Conservation (phyloP, 108 stramenopile species). For the Poteriospumella lacustris region DNA sequence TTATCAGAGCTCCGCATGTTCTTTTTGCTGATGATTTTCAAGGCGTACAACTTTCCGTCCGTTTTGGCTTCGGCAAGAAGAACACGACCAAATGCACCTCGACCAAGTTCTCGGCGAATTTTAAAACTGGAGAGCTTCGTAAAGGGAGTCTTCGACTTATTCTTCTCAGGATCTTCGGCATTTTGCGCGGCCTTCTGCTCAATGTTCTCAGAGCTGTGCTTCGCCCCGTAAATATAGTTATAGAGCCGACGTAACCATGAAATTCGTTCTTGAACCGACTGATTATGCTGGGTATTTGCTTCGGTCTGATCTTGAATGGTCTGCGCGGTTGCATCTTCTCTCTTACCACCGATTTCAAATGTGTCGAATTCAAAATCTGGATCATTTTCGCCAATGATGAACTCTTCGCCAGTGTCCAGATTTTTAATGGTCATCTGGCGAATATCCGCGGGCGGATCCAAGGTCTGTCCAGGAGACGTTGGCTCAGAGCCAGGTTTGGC, state of each 20-base stretch:
- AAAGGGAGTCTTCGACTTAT: constrained; percentile 18
- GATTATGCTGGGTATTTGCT: background rate
- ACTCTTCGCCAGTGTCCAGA: constrained; percentile 25
- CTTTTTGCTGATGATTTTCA: constrained; percentile 28
- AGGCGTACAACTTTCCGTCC: constrained; percentile 19
- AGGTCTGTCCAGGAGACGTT: too few relatives aligned
- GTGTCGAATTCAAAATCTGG: constrained; percentile 32
- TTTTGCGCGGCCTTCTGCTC: background rate
- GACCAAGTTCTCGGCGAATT: constrained; percentile 24
- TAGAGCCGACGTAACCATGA: background rate
- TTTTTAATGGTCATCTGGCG: constrained; percentile 14
- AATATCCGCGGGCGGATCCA: background rate
- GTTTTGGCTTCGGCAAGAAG: constrained; percentile 24
- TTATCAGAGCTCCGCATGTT: constrained; percentile 12
- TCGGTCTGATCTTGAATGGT: too few relatives aligned
- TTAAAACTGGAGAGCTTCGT: constrained; percentile 32
- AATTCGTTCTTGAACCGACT: background rate
- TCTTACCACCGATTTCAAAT: constrained; percentile 21
- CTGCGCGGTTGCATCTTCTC: background rate
- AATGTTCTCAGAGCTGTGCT: background rate
- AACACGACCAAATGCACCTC: constrained; percentile 31
- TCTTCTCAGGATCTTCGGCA: background rate
- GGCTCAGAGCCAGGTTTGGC: too few relatives aligned
- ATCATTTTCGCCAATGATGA: constrained; percentile 29
- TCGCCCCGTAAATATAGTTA: background rate